Percentiles rank a stretch among this genome's conserved stretches.
phyloP scores from a whole-genome alignment of 2,329 filamentous ascomycete genomes.

The Phialophora chinensis region DNA sequence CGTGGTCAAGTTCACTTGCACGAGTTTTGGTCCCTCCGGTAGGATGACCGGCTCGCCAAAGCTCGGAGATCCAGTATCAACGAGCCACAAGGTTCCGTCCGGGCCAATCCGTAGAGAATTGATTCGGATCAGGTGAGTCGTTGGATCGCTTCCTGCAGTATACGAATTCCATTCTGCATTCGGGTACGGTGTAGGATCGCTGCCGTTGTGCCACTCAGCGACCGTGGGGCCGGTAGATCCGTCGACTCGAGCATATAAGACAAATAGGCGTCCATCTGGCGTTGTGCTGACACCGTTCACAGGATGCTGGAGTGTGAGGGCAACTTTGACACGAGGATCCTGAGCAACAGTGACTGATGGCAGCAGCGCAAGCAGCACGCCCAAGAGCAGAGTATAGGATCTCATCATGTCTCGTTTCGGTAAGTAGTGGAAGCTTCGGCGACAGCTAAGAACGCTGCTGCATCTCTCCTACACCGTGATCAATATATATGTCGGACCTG shows the following conservation, averaged over 20 bases:
- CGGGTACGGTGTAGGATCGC: conserved; percentile 27
- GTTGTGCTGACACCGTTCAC: conserved; percentile 38
- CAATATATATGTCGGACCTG: not conserved
- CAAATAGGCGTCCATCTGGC: conserved; percentile 42
- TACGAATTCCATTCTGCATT: conserved; percentile 32
- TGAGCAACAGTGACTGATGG: conserved; percentile 7
- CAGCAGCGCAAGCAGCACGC: conserved; percentile 2
- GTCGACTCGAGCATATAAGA: conserved; percentile 43
- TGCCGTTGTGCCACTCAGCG: conserved; percentile 41
- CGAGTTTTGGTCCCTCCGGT: conserved; percentile 43
- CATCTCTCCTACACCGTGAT: not conserved
- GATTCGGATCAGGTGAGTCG: conserved; percentile 25
- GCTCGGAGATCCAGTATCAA: conserved; percentile 31
- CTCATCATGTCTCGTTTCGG: not conserved
- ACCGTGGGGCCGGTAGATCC: conserved; percentile 43
- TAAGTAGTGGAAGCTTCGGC: not conserved
- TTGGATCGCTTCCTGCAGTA: conserved; percentile 20
- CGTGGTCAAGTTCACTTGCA: conserved; percentile 44
- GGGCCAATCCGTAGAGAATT: conserved; percentile 34
- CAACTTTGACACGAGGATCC: conserved; percentile 16
- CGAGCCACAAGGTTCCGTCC: conserved; percentile 33
- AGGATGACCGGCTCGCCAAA: conserved; percentile 29
- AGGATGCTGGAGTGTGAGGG: conserved; percentile 20
- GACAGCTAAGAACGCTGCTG: not conserved
- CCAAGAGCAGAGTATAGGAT: not conserved